These are phyloP conservation scores for Chlorella sorokiniana DNA, from an alignment of 139 green algal genomes.

Conservation along the genomic window DNA sequence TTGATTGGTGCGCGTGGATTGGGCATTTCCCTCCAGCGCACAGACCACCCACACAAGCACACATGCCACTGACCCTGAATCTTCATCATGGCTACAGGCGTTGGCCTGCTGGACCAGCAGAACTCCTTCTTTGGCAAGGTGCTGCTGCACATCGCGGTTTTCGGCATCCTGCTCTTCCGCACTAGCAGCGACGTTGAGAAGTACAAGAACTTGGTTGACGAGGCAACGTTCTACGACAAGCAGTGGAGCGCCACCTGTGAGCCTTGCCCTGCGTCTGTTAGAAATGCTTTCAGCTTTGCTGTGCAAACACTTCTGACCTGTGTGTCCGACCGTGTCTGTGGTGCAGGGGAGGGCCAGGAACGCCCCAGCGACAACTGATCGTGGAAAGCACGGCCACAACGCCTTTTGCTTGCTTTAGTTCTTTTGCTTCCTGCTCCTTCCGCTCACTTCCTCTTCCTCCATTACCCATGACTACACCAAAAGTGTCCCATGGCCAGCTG, in stretches of 20 bases:
- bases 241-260: conserved; percentile 36
- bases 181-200: conserved; percentile 69
- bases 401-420: not conserved
- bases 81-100: conserved; percentile 7
- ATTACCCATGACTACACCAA: not conserved
- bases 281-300: too few relatives aligned
- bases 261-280: too few relatives aligned
- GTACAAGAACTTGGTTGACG: conserved; percentile 83
- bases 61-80: not conserved
- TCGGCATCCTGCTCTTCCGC: conserved; percentile 78
- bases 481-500: not conserved
- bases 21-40: too few relatives aligned
- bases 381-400: not conserved
- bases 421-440: not conserved
- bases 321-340: too few relatives aligned
- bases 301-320: too few relatives aligned
- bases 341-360: conserved; percentile 30
- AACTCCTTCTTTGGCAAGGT: conserved; percentile 92
- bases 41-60: too few relatives aligned
- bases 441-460: not conserved
- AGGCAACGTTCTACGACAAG: conserved; percentile 95
- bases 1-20: too few relatives aligned
- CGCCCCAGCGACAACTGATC: conserved; percentile 20
- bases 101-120: conserved; percentile 90
- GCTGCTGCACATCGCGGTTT: conserved; percentile 82